Conservation (phyloP, 305 asterid species). For the Fraxinus dipetala region DNA sequence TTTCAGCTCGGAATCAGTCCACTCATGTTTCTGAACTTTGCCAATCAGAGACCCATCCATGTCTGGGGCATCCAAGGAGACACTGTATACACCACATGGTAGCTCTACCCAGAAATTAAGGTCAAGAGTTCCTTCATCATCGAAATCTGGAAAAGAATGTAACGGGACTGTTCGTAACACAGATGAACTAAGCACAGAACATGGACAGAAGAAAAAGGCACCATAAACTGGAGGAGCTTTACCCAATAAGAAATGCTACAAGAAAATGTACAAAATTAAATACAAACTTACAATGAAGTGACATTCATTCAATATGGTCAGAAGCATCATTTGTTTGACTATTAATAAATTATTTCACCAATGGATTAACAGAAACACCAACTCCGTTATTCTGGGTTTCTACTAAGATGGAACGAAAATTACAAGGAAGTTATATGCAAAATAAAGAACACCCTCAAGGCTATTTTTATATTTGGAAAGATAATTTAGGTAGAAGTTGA, state of each 20-base stretch:
- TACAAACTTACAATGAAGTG: not conserved
- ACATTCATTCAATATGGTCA: not conserved
- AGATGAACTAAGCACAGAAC: constrained; percentile 1
- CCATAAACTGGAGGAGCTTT: not conserved
- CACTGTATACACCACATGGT: constrained; percentile 81
- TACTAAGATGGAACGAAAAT: not conserved
- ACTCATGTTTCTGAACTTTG: constrained; percentile 61
- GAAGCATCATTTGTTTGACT: constrained; percentile 1
- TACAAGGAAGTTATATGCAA: not conserved
- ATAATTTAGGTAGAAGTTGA: not conserved
- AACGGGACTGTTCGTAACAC: constrained; percentile 17
- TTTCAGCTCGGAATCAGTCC: constrained; percentile 60
- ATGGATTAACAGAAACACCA: not conserved
- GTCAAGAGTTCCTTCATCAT: constrained; percentile 38
- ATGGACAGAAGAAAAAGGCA: not conserved
- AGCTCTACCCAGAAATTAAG: constrained; percentile 86
- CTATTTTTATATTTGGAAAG: not conserved
- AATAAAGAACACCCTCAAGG: not conserved
- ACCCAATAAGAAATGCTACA: not conserved
- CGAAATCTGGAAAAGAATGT: constrained; percentile 36
- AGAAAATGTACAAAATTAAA: not conserved
- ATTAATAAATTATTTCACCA: not conserved
- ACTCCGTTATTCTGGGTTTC: not conserved
- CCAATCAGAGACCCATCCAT: constrained; percentile 38
- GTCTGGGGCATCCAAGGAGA: constrained; percentile 40